These are phyloP conservation scores for Escallonia herrerae DNA, from an alignment of 129 eudicot species.

Conservation along the genomic window DNA sequence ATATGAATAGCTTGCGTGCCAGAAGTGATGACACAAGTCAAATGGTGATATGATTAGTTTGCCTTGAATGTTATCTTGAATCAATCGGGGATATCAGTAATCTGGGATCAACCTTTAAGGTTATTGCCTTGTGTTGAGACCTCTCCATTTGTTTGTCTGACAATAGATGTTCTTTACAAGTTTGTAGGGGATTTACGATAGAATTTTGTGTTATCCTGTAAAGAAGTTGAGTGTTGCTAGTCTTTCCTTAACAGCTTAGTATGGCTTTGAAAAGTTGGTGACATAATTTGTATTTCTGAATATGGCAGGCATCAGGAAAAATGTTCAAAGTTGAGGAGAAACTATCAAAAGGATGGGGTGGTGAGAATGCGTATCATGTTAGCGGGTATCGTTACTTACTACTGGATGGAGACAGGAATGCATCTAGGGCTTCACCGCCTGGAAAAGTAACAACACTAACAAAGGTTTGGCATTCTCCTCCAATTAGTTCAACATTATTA, in stretches of 20 bases:
- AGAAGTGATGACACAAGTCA: no score
- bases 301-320: constrained; percentile 62
- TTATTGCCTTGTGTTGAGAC: no score
- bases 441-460: constrained; percentile 87
- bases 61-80: no score
- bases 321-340: constrained; percentile 83
- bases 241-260: not conserved
- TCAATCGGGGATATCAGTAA: no score
- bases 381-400: constrained; percentile 84
- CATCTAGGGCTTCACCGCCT: constrained; percentile 94
- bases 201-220: no score
- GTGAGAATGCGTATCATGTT: constrained; percentile 99
- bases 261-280: no score
- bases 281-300: not conserved
- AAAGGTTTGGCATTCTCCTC: constrained; percentile 51
- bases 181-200: not conserved
- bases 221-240: not conserved
- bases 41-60: no score
- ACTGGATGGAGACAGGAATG: constrained; percentile 69
- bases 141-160: no score
- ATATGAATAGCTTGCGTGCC: no score
- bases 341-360: constrained; percentile 97
- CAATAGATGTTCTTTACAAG: no score
- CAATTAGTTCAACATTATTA: not conserved
- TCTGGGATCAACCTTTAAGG: no score